These are phyloP conservation scores for Gaillardinia entomophila DNA, from an alignment of 805 yeast species.

Conservation along the genomic window DNA sequence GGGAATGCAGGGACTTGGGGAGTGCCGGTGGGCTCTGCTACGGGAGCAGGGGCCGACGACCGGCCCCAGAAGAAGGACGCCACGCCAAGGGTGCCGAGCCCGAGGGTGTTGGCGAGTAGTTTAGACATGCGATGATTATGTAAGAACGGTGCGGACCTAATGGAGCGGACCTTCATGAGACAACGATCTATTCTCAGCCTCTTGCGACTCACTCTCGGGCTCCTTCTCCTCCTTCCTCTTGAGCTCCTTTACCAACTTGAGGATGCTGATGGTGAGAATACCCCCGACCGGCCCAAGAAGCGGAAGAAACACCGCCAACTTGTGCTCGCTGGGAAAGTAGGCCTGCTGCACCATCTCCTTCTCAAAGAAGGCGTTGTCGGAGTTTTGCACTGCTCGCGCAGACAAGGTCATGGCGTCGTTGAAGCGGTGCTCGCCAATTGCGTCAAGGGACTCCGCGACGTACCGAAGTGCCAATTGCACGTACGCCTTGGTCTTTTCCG, in stretches of 20 bases:
- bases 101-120: conserved; percentile 22
- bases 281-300: conserved; percentile 79
- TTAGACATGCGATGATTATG: conserved; percentile 24
- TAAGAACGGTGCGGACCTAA: too few relatives aligned
- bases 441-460: conserved; percentile 31
- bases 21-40: conserved; percentile 6
- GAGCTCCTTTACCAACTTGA: conserved; percentile 41
- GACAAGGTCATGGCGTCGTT: conserved; percentile 30
- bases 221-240: conserved; percentile 16
- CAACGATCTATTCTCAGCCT: too few relatives aligned
- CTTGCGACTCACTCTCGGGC: too few relatives aligned
- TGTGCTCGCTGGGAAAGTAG: conserved; percentile 93
- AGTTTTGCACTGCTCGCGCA: conserved; percentile 51
- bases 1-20: conserved; percentile 1
- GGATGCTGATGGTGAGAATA: conserved; percentile 48
- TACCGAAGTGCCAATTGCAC: conserved; percentile 46
- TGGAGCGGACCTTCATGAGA: too few relatives aligned
- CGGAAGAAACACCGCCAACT: conserved; percentile 89
- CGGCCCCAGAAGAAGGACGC: conserved; percentile 38
- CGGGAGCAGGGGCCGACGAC: conserved; percentile 14
- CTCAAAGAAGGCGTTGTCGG: conserved; percentile 83
- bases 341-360: conserved; percentile 94
- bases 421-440: conserved; percentile 9
- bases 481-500: conserved; percentile 57
- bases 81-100: conserved; percentile 32